Evolutionary conservation across 768 basidiomycete genomes (phyloP).

Genomic region (Phaeotremella skinneri): DNA sequence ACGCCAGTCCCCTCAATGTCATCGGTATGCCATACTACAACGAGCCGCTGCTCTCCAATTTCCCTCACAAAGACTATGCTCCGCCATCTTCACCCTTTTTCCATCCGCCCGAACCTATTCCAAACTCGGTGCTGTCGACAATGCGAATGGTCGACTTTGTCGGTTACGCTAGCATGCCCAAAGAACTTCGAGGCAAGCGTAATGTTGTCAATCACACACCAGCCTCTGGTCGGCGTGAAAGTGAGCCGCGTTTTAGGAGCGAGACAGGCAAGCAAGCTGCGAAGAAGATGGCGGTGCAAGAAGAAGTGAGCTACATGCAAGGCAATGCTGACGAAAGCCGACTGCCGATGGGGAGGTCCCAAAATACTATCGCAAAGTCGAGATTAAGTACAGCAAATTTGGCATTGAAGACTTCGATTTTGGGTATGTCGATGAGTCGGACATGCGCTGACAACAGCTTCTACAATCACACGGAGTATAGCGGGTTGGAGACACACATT

Average conservation of each 20-base stretch:
- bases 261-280: slow-evolving; percentile 55
- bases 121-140: slow-evolving; percentile 67
- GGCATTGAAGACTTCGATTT: slow-evolving; percentile 99
- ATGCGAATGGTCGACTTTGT: slow-evolving; percentile 88
- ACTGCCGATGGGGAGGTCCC: slow-evolving; percentile 57
- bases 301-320: slow-evolving; percentile 26
- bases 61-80: slow-evolving; percentile 47
- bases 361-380: slow-evolving; percentile 80
- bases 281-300: slow-evolving; percentile 13
- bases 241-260: slow-evolving; percentile 67
- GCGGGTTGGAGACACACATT: slow-evolving; percentile 95
- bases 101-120: slow-evolving; percentile 69
- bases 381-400: slow-evolving; percentile 98
- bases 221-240: slow-evolving; percentile 51
- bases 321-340: slow-evolving; percentile 12
- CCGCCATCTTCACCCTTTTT: slow-evolving; percentile 58
- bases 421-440: slow-evolving; percentile 58
- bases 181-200: slow-evolving; percentile 76
- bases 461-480: slow-evolving; percentile 86
- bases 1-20: slow-evolving; percentile 71
- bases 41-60: slow-evolving; percentile 67
- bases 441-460: slow-evolving; percentile 58
- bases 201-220: slow-evolving; percentile 63
- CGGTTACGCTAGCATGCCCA: slow-evolving; percentile 82
- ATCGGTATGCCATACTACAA: slow-evolving; percentile 87